Evolutionary conservation across 106 monocot species (phyloP).

Genomic region (Dioscorea dumetorum): DNA sequence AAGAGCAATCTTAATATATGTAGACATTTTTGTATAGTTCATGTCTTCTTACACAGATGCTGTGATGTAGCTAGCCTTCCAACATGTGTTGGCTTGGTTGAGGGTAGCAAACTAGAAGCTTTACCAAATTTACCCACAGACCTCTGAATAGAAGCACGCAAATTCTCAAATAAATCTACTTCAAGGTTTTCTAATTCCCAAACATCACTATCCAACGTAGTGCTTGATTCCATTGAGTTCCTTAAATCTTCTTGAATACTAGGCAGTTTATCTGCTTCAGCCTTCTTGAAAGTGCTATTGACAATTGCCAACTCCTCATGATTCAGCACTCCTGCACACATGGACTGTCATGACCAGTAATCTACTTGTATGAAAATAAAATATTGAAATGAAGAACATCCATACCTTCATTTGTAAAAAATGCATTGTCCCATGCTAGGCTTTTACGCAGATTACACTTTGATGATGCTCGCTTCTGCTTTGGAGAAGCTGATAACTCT

Average conservation of each 20-base stretch:
- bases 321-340: constrained; percentile 62
- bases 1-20: too few relatives aligned
- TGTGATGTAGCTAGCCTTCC: constrained; percentile 8
- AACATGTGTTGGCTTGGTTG: constrained; percentile 1
- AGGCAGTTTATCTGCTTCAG: constrained; percentile 22
- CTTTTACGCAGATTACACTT: constrained; percentile 31
- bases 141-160: constrained; percentile 49
- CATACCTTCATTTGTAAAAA: constrained; percentile 5
- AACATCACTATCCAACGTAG: constrained; percentile 49
- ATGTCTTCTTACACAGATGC: constrained; percentile 31
- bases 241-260: constrained; percentile 56
- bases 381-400: not conserved
- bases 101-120: constrained; percentile 1
- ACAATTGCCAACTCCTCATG: constrained; percentile 63
- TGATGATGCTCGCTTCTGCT: constrained; percentile 9
- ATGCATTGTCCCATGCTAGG: constrained; percentile 33
- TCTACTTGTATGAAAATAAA: not conserved
- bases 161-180: constrained; percentile 53
- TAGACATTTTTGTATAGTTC: not conserved
- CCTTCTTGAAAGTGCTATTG: constrained; percentile 43
- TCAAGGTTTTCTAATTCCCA: constrained; percentile 55
- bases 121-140: constrained; percentile 25
- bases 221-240: constrained; percentile 55
- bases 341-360: not conserved
- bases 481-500: constrained; percentile 5